Evolutionary conservation across 306 rosid genomes (phyloP), one percentile per base, ranked within the genome.

Genomic region (Ceratonia siliqua): DNA sequence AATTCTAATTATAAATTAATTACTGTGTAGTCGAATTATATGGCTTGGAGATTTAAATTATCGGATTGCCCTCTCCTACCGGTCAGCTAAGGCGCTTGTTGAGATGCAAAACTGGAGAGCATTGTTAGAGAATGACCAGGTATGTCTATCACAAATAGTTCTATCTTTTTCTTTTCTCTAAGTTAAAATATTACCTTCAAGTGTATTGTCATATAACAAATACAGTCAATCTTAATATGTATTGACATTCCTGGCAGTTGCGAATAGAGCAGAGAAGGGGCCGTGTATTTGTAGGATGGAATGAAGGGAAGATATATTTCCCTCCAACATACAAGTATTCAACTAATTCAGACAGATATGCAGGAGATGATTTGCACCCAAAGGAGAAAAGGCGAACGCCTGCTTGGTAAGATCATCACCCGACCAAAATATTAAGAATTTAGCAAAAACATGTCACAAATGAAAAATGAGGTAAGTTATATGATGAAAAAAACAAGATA

Each of bases 21-120:
- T 63, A 11, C 11, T 62, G 18, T 79, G 49, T 62, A 95, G 99
- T 89, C 98, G 98, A 35, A 81, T 92, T 25, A 92, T 95, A 75
- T 95, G 99, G 99, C 99, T 95, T 50, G 99, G 99, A 82, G 99
- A 95, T 92, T 73, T 95, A 64, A 95, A 95, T 78, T 95, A 95
- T 73, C 97, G 99, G 68, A 95, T 95, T 12, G 94, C 97, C 24
- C 96, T 92, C 62, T 76, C 90, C 53, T 89, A 90, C 85, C 98
- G 98, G 17, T 92, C 98, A 74, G 99, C 98, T 22, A 92, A 90
- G 82, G 98, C 99, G 2, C 90, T 95, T 22, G 97, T 95, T 35
- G 99, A 95, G 92, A 95, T 95, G 99, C 99, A 95, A 79, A 95
- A 95, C 73, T 95, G 99, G 99, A 89, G 98, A 86, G 98, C 97